phyloP scores from a whole-genome alignment of 192 early-diverging fungal genomes.

The Coemansia reversa region DNA sequence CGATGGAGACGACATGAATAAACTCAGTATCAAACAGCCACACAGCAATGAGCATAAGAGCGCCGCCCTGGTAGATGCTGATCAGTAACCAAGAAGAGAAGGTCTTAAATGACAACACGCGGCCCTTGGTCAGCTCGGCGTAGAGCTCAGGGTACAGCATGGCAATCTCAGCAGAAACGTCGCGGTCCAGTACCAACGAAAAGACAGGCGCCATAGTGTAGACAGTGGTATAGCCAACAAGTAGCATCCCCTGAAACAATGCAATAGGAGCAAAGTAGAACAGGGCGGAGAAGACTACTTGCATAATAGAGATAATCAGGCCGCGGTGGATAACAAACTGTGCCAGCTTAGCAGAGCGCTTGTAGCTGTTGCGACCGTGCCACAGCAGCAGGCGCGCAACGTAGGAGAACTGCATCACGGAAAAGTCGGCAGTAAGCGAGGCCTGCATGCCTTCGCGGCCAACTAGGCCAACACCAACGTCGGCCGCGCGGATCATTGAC shows the following conservation, averaged over 20 bases:
- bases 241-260: conserved; percentile 83
- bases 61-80: conserved; percentile 94
- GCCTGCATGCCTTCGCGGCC: conserved; percentile 97
- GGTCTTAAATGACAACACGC: conserved; percentile 87
- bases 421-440: conserved; percentile 91
- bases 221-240: conserved; percentile 92
- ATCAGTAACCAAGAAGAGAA: conserved; percentile 95
- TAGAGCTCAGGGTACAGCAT: conserved; percentile 92
- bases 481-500: conserved; percentile 93
- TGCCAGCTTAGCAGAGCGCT: conserved; percentile 87
- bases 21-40: conserved; percentile 95
- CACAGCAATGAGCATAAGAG: conserved; percentile 92
- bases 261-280: conserved; percentile 98
- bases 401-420: conserved; percentile 83
- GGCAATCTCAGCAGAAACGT: conserved; percentile 86
- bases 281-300: conserved; percentile 93
- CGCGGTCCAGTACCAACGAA: conserved; percentile 88
- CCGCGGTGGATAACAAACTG: conserved; percentile 98
- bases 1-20: conserved; percentile 91
- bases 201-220: conserved; percentile 98
- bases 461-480: conserved; percentile 96
- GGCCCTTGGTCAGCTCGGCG: conserved; percentile 90
- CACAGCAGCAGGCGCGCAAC: conserved; percentile 85
- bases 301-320: conserved; percentile 96
- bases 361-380: conserved; percentile 95